Conservation (phyloP, 768 basidiomycete species). For the Ephemerocybe angulata region DNA sequence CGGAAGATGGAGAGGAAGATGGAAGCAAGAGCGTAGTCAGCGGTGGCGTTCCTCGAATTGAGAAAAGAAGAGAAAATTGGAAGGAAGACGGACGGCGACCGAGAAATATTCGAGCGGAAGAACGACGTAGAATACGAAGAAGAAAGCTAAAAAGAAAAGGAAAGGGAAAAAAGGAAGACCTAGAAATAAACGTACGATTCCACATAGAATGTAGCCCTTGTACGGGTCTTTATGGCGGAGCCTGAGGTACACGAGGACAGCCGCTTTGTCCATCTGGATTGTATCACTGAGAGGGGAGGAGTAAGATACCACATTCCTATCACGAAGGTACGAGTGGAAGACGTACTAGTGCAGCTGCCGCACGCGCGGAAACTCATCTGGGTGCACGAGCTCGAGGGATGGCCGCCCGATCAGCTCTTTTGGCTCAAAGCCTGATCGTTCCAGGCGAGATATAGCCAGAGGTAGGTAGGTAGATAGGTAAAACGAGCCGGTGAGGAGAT, state of each 20-base stretch:
- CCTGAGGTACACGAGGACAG: constrained; percentile 72
- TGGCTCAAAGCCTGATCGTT: constrained; percentile 62
- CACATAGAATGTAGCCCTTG: constrained; percentile 72
- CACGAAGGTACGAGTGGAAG: background rate
- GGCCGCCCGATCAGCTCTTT: constrained; percentile 65
- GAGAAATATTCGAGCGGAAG: background rate
- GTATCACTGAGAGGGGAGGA: constrained; percentile 52
- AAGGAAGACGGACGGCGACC: constrained; percentile 3
- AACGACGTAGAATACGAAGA: constrained; percentile 2
- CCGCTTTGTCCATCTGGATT: constrained; percentile 75
- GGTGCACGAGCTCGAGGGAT: constrained; percentile 75
- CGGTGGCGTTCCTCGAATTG: background rate
- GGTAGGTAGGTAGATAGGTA: background rate
- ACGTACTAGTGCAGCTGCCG: constrained; percentile 67
- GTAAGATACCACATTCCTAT: background rate
- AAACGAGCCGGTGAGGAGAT: background rate
- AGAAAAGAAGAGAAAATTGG: constrained; percentile 18
- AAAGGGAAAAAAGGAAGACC: constrained; percentile 1
- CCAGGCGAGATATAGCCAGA: constrained; percentile 2
- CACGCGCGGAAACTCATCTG: constrained; percentile 70
- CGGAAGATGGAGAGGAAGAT: background rate
- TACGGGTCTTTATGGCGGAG: constrained; percentile 77
- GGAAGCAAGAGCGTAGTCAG: background rate
- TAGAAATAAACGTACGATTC: constrained; percentile 55
- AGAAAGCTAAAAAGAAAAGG: background rate